Base-by-base conservation (phyloP, 257 asterid genomes). In the Solanum chilense region DNA sequence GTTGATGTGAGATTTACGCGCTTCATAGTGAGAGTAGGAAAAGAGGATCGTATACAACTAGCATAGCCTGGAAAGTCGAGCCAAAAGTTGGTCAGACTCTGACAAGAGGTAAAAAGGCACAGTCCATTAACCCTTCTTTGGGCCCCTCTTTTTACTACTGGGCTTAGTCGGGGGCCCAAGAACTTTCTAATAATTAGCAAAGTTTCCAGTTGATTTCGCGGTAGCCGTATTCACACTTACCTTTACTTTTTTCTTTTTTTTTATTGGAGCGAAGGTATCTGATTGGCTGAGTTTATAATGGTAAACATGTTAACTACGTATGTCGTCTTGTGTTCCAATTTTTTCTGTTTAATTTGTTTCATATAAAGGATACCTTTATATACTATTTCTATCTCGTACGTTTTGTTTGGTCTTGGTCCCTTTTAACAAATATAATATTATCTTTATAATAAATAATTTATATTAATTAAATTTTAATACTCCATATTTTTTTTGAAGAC, bases 1-100 rank as follows among this genome's bases (percentile, higher is more conserved):
- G 39, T 42, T 52, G n/a, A 13, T 4, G 77, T 78, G 64, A 27
- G 10, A 8, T 9, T 14, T 9, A 78, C 84, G 68, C 84, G 68
- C 84, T 18, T 10, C 0, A 5, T 27, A 44, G 16, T 7, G 27
- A 80, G 68, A 80, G 66, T 47, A 15, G 27, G 9, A 25, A 10
- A 2, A 44, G 7, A 18, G n/a, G 44, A 16, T 4, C 10, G 25
- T 47, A 66, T 45, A 78, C 84, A 47, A 80, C 68, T 78, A 47
- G 12, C 68, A 27, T 3, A 10, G 44, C 42, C 68, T 80, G 15
- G 84, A 80, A 80, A 80, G 84, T 15, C 42, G 66, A 80, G 68
- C 84, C 84, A 80, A 80, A 80, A 80, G 84, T 80, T 80, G 66
- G 84, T 80, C 84, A 80, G 66, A 25, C 42, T 80, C 84, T 80